phyloP scores from a whole-genome alignment of 371 early-diverging fungal species.

The Chytridium lagenaria region DNA sequence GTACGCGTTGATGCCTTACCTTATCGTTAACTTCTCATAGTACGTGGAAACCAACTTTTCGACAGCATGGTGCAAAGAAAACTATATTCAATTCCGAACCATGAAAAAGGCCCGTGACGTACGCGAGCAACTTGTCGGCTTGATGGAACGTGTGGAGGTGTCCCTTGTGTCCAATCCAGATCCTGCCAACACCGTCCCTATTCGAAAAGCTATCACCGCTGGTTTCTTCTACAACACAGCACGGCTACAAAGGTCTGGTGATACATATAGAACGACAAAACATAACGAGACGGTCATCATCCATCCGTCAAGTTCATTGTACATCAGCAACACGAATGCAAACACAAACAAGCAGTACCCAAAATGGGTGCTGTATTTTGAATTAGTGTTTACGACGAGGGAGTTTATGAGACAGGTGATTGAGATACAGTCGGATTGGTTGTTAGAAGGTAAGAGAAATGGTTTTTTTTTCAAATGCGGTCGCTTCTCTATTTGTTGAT shows the following conservation, averaged over 20 bases:
- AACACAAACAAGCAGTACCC: constrained; percentile 45
- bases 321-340: constrained; percentile 22
- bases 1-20: constrained; percentile 20
- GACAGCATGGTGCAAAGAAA: constrained; percentile 94
- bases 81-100: constrained; percentile 92
- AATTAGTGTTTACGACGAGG: constrained; percentile 90
- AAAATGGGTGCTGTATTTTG: constrained; percentile 87
- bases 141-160: constrained; percentile 94
- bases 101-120: constrained; percentile 92
- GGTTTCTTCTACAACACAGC: constrained; percentile 97
- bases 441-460: constrained; percentile 72
- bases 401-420: constrained; percentile 95
- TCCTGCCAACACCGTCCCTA: constrained; percentile 74
- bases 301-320: constrained; percentile 81
- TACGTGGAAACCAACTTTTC: constrained; percentile 95
- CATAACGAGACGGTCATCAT: constrained; percentile 90
- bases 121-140: constrained; percentile 89
- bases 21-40: constrained; percentile 45
- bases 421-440: constrained; percentile 93
- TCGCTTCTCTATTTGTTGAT: constrained; percentile 1
- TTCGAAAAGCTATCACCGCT: constrained; percentile 88
- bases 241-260: constrained; percentile 79
- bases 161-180: constrained; percentile 77
- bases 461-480: neutral
- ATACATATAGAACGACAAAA: constrained; percentile 90